Evolutionary conservation across 148 eudicot species (phyloP), one percentile per base, ranked within the genome.

Genomic region (Amaranthus hypochondriacus): DNA sequence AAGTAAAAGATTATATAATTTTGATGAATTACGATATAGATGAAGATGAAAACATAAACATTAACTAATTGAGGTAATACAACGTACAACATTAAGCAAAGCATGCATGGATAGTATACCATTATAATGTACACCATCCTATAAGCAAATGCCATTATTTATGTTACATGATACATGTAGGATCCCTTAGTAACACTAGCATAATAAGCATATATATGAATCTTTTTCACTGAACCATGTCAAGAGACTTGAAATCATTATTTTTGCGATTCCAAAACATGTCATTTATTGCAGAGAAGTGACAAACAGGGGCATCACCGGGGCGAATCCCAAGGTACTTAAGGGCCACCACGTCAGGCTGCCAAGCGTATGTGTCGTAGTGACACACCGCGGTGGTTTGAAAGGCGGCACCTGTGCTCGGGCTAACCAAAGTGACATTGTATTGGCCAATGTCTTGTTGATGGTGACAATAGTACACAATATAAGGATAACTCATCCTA

Each of bases 301-400:
- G 73, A 28, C 73, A 70, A n/a, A 70, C 62, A 7, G 73, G 73
- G 51, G 62, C 60, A 12, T 70, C 73, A 6, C 73, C 73, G 3
- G 73, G 73, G 4, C 51, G 73, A 9, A 70, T 56, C 10, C 59
- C 28, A 42, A 55, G 73, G 62, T 70, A 43, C 0, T n/a, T 49
- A 44, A 70, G 51, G 50, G 62, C 62, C 3, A 12, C 28, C 13
- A 56, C 50, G 44, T 70, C 13, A 0, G 73, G 62, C 2, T 56
- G 3, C 73, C 73, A 70, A 0, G 73, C 62, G 18, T 44, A 55
- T 2, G 73, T 55, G 62, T 56, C 73, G 4, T 70, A 56, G 58
- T 70, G 73, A 48, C 73, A 70, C 1, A 70, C 21, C 12, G 62
- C 73, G 3, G 62, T 21, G 9, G 73, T 70, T 0, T 70, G 50